phyloP scores from a whole-genome alignment of 805 yeast genomes.

The Wickerhamomyces kurtzmanii region DNA sequence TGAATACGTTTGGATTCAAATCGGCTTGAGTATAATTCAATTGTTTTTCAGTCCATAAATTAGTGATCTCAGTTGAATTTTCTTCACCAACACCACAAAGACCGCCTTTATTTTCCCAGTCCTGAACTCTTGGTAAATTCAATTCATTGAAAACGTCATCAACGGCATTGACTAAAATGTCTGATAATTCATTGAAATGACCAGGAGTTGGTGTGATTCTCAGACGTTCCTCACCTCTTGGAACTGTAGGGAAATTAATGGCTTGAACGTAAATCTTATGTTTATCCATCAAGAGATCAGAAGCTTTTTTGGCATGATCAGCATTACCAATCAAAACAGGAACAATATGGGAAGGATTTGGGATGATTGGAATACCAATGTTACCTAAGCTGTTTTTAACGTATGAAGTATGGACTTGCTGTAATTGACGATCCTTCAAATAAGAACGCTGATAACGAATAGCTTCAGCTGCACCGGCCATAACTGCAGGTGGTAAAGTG shows the following conservation, averaged over 20 bases:
- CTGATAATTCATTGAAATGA: constrained; percentile 68
- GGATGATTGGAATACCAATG: constrained; percentile 88
- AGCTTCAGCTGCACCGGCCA: constrained; percentile 92
- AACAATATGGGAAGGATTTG: constrained; percentile 95
- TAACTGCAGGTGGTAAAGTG: constrained; percentile 90
- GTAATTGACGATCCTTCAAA: constrained; percentile 67
- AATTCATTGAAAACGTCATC: constrained; percentile 74
- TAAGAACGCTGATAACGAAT: constrained; percentile 76
- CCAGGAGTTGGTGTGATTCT: constrained; percentile 99
- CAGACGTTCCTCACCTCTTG: constrained; percentile 90
- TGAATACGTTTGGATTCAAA: constrained; percentile 56
- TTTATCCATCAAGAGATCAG: constrained; percentile 77
- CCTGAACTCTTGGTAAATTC: constrained; percentile 61
- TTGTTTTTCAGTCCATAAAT: constrained; percentile 85
- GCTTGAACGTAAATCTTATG: constrained; percentile 94
- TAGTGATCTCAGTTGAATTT: constrained; percentile 35
- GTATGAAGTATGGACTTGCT: constrained; percentile 78
- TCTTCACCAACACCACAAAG: constrained; percentile 78
- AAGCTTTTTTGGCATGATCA: constrained; percentile 80
- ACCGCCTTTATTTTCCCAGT: constrained; percentile 82
- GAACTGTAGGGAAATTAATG: constrained; percentile 96
- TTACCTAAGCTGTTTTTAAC: constrained; percentile 63
- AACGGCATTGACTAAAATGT: constrained; percentile 66
- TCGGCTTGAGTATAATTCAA: constrained; percentile 51
- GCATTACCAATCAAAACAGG: constrained; percentile 96